Base-by-base conservation (phyloP, 2,329 filamentous ascomycete species). In the Xylaria sp. region DNA sequence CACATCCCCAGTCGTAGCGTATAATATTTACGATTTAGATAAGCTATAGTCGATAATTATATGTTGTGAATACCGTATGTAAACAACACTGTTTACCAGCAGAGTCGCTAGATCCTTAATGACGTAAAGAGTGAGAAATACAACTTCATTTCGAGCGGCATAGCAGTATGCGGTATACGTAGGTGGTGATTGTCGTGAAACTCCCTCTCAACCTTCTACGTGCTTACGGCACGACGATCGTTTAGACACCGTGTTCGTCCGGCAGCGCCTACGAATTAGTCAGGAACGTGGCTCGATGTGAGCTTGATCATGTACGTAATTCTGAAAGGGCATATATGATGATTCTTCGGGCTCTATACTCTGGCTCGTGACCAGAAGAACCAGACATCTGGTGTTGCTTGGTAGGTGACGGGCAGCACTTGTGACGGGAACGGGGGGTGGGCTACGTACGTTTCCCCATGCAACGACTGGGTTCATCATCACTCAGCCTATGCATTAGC, bases 251-350 rank as follows among this genome's bases (percentile, higher is more conserved):
- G 69, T 71, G 69, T 71, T 71, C 69, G 63, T 64, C 57, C 25
- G 49, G 54, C 46, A 56, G 33, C 61, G 48, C 25, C 39, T n/a
- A 60, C 54, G 28, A 58, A 62, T 62, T 31, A 28, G 49, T 57
- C 57, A 62, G 59, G 51, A 65, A 70, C 65, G 62, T 70, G 64
- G 58, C 57, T 66, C 49, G 41, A 55, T 61, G 54, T 65, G 62
- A 61, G 62, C 69, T 57, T 64, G 55, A 31, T 65, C 54, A 66
- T 71, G 69, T 71, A 64, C 66, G 66, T 71, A 68, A 71, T 68
- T 49, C 59, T 55, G 58, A 66, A 59, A 54, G 54, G 67, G 57
- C 46, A 20, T 48, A 20, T 33, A 66, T 62, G 7, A 23, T 48
- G 25, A 25, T 54, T 63, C 20, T 48, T 67, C 48, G 61, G 52